Evolutionary conservation across 1,284 basidiomycete species (phyloP).

Genomic region (Jaminaea rosea): DNA sequence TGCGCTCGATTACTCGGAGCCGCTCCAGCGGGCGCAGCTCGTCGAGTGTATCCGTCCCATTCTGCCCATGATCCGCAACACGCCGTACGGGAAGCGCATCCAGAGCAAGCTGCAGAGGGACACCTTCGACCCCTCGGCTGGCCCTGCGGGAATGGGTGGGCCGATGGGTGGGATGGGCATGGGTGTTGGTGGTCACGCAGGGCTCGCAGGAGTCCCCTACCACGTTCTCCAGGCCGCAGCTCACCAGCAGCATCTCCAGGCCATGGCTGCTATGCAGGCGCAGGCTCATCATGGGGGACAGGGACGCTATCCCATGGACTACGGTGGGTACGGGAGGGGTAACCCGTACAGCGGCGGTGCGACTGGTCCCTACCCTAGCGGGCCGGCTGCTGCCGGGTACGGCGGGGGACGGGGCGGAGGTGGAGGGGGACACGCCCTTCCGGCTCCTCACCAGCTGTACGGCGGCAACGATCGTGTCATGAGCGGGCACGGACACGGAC

Average conservation of each 20-base stretch:
- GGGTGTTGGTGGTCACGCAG: not conserved
- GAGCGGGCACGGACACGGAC: too few species aligned
- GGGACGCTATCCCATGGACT: too few species aligned
- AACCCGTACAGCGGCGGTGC: not conserved
- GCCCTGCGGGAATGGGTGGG: conserved; percentile 2
- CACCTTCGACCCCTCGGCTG: conserved; percentile 26
- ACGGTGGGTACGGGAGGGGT: not conserved
- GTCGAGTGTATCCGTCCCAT: conserved; percentile 46
- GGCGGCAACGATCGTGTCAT: too few species aligned
- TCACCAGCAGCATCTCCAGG: conserved; percentile 30
- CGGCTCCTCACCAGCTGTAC: conserved; percentile 1
- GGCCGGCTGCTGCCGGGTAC: not conserved
- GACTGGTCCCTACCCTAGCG: not conserved
- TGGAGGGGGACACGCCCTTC: not conserved
- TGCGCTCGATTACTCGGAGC: conserved; percentile 44
- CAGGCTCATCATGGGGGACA: not conserved
- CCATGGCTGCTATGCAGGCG: conserved; percentile 18
- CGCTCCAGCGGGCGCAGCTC: conserved; percentile 38
- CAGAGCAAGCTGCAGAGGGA: conserved; percentile 46
- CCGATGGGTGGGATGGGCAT: not conserved
- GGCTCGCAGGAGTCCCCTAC: conserved; percentile 19
- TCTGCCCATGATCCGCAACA: conserved; percentile 45
- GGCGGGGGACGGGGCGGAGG: not conserved
- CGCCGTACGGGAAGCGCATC: conserved; percentile 46
- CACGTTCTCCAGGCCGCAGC: conserved; percentile 29